Conservation (phyloP, 805 yeast species). For the Candida ipomoeae region DNA sequence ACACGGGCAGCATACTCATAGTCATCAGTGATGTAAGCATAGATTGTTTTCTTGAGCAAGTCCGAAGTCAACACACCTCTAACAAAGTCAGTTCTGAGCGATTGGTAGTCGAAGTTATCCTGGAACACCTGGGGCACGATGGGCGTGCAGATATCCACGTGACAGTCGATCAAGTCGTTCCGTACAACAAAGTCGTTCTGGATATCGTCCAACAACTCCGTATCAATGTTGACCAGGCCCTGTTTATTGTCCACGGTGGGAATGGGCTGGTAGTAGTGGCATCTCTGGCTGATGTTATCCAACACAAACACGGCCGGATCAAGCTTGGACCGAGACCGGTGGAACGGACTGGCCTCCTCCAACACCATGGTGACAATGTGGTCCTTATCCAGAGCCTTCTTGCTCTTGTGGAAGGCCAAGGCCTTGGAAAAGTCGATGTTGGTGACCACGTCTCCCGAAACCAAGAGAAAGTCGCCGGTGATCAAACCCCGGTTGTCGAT, state of each 20-base stretch:
- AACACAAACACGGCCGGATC: conserved; percentile 84
- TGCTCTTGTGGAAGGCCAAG: conserved; percentile 66
- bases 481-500: conserved; percentile 86
- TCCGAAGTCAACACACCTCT: conserved; percentile 89
- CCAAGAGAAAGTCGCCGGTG: conserved; percentile 82
- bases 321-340: conserved; percentile 74
- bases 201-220: conserved; percentile 74
- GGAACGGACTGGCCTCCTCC: conserved; percentile 77
- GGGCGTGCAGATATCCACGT: conserved; percentile 91
- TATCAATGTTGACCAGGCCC: conserved; percentile 58
- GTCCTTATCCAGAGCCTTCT: conserved; percentile 75
- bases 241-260: conserved; percentile 46
- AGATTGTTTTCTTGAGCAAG: conserved; percentile 82
- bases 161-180: conserved; percentile 94
- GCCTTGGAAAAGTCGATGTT: conserved; percentile 78
- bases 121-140: conserved; percentile 93
- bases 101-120: conserved; percentile 93
- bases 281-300: conserved; percentile 68
- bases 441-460: conserved; percentile 94
- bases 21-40: conserved; percentile 75
- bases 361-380: conserved; percentile 93
- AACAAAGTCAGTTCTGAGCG: conserved; percentile 80
- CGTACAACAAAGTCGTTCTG: conserved; percentile 71
- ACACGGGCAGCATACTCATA: conserved; percentile 87
- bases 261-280: conserved; percentile 79